Percentiles rank a stretch among this genome's conserved stretches.
Conservation (phyloP, 2,329 filamentous ascomycete species). For the Grosmannia clavigera region DNA sequence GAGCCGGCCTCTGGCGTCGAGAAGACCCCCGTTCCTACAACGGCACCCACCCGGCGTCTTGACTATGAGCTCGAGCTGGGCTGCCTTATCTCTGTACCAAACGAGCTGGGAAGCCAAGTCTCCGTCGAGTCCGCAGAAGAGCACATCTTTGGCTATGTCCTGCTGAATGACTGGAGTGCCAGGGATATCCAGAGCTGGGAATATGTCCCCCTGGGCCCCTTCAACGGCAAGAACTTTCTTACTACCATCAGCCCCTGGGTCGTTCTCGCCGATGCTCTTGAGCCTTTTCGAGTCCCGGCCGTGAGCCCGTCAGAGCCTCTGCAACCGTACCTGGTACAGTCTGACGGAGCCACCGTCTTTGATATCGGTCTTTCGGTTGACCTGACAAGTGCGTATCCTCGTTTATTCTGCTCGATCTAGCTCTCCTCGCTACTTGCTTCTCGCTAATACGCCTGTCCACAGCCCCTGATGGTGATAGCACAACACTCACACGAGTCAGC, state of each 20-base stretch:
- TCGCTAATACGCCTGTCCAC: not conserved
- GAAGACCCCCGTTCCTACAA: conserved; percentile 41
- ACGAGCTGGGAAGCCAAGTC: conserved; percentile 52
- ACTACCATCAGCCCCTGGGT: conserved; percentile 72
- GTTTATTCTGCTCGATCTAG: not conserved
- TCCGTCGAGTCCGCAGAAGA: conserved; percentile 52
- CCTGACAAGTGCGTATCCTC: conserved; percentile 34
- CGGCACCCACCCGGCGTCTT: conserved; percentile 51
- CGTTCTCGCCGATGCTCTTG: conserved; percentile 62
- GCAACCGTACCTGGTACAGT: conserved; percentile 42
- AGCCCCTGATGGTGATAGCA: conserved; percentile 35
- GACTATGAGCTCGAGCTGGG: conserved; percentile 76
- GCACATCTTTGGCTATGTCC: conserved; percentile 64
- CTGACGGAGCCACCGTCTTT: conserved; percentile 37
- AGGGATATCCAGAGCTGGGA: conserved; percentile 77
- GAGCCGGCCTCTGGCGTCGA: conserved; percentile 29
- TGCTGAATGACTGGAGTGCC: conserved; percentile 83
- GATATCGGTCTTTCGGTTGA: conserved; percentile 36
- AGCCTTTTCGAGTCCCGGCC: conserved; percentile 31
- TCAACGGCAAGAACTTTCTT: conserved; percentile 75
- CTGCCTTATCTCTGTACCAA: conserved; percentile 56
- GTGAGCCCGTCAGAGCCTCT: conserved; percentile 21
- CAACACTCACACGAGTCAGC: conserved; percentile 47
- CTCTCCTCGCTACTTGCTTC: not conserved
- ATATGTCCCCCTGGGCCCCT: conserved; percentile 69